Conservation (phyloP, 148 eudicot genomes). For the Silene latifolia region DNA sequence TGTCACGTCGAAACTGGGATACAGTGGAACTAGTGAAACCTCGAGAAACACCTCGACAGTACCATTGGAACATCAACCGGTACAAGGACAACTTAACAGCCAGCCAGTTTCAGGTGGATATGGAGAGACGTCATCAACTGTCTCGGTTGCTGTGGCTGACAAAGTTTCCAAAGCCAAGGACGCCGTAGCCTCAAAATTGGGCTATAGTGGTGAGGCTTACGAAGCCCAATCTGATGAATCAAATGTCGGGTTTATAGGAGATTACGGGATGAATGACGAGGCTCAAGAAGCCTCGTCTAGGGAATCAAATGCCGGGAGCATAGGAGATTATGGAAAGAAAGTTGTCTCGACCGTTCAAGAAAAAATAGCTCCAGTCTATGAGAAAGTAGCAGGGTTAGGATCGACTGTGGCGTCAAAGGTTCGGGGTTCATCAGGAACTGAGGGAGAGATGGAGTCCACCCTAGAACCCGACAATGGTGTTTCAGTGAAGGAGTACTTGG, state of each 20-base stretch:
- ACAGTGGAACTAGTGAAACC: background rate
- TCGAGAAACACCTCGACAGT: background rate
- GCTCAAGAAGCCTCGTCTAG: background rate
- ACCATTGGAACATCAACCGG: background rate
- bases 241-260: conserved; percentile 17
- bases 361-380: conserved; percentile 31
- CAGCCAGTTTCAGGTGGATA: conserved; percentile 19
- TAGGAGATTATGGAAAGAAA: conserved; percentile 29
- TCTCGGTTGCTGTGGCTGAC: conserved; percentile 32
- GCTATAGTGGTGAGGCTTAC: conserved; percentile 23
- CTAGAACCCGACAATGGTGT: conserved; percentile 36
- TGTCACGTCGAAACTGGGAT: conserved; percentile 24
- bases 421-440: conserved; percentile 18
- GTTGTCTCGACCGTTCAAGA: conserved; percentile 27
- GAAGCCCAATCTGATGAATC: background rate
- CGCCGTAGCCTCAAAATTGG: conserved; percentile 38
- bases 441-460: background rate
- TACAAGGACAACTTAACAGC: background rate
- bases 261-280: conserved; percentile 29
- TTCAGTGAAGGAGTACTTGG: conserved; percentile 46
- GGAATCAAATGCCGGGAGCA: conserved; percentile 11
- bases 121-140: conserved; percentile 30
- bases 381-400: conserved; percentile 32
- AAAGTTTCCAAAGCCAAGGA: conserved; percentile 41
- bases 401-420: conserved; percentile 26